Base-by-base conservation (phyloP, 2,329 filamentous ascomycete genomes). In the Keithomyces neogunnii region DNA sequence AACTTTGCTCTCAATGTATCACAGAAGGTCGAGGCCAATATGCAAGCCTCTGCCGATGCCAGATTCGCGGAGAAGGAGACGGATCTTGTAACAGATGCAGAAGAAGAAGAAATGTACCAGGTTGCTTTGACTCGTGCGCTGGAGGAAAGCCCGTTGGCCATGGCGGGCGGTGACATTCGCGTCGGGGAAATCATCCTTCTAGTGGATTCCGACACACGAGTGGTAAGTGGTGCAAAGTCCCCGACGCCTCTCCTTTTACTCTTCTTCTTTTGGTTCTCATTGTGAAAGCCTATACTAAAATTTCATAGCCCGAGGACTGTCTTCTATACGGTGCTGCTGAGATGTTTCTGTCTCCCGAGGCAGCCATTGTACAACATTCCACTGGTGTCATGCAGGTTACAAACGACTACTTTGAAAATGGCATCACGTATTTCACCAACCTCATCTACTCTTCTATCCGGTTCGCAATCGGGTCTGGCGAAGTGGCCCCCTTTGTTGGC, bases 311-410 rank as follows among this genome's bases (percentile, higher is more conserved):
- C 0, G 66, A 72, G 0, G 84, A 88, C 58, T 88, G 82, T 56
- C 72, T 88, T 10, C 70, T 88, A 7, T 82, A 86, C 56, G 83
- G 80, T n/a, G 84, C 81, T 19, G 79, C 77, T 13, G 85, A 88
- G 64, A 87, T 89, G 84, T 80, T 84, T 56, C 73, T 80, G 56
- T 84, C 77, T 11, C 85, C 83, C 0, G 80, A 88, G 58, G 82
- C 87, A 1, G 85, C 78, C 19, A 86, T 89, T 59, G 74, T 88
- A 52, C 85, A 89, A 63, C 86, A 85, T 67, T 78, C 78, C 0
- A 87, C 85, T 5, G 84, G 85, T 30, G 85, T 90, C 53, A 89
- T 90, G 85, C 83, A 89, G 57, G 84, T 90, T 8, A 80, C 82
- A 1, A 72, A 80, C 59, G 83, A 78, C 49, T 87, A 82, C 67